phyloP scores from a whole-genome alignment of 208 protist species.

The Leishmania turanica region DNA sequence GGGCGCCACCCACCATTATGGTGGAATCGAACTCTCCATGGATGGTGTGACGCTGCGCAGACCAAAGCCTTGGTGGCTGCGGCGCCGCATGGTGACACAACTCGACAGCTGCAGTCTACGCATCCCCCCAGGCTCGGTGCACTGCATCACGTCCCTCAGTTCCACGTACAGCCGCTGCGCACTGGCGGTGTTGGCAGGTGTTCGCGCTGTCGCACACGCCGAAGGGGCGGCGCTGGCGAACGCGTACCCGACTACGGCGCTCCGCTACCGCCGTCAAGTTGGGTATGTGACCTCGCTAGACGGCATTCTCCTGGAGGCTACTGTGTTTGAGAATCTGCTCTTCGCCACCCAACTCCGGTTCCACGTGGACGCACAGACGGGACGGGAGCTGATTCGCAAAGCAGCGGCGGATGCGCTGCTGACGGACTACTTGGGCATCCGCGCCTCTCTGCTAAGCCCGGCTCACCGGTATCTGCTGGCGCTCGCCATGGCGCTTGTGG shows the following conservation, averaged over 20 bases:
- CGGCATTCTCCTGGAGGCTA: slow-evolving; percentile 56
- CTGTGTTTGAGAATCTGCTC: slow-evolving; percentile 72
- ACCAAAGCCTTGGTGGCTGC: background rate
- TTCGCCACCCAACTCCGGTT: slow-evolving; percentile 45
- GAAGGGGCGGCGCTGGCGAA: slow-evolving; percentile 56
- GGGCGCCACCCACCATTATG: background rate
- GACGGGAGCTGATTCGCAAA: slow-evolving; percentile 62
- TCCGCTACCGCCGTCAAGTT: slow-evolving; percentile 28
- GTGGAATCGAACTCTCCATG: slow-evolving; percentile 25
- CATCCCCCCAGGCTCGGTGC: slow-evolving; percentile 16
- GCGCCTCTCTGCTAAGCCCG: background rate
- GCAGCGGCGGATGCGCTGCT: slow-evolving; percentile 68
- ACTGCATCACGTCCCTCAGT: slow-evolving; percentile 40
- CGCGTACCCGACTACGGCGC: slow-evolving; percentile 21
- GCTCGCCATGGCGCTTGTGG: slow-evolving; percentile 56
- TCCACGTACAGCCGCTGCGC: slow-evolving; percentile 33
- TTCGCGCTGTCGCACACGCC: slow-evolving; percentile 58
- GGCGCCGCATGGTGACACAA: slow-evolving; percentile 14
- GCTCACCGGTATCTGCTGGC: background rate
- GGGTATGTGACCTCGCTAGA: slow-evolving; percentile 53
- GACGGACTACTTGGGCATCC: slow-evolving; percentile 25
- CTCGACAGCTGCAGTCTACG: slow-evolving; percentile 30
- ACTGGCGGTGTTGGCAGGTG: slow-evolving; percentile 35
- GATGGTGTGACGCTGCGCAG: slow-evolving; percentile 10
- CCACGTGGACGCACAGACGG: slow-evolving; percentile 46